phyloP scores from a whole-genome alignment of 495 filamentous ascomycete genomes.

The Aspergillus sclerotioniger region DNA sequence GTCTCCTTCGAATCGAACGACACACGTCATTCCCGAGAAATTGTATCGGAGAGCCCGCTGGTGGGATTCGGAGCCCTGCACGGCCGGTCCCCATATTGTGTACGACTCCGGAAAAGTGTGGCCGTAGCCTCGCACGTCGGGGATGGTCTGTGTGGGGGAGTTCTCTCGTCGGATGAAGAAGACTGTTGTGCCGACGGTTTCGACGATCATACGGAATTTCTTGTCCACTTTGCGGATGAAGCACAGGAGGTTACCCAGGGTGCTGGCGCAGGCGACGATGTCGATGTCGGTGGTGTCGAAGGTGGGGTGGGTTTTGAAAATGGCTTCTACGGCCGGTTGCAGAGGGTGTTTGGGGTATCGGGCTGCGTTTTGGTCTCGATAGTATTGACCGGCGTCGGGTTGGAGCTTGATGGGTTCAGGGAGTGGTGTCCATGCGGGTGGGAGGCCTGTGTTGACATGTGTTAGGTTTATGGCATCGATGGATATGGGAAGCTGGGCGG shows the following conservation, averaged over 20 bases:
- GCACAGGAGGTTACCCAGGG: constrained; percentile 55
- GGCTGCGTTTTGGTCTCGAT: not conserved
- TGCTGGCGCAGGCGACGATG: constrained; percentile 61
- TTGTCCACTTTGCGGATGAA: constrained; percentile 48
- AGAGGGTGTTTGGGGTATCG: not conserved
- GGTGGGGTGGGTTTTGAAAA: not conserved
- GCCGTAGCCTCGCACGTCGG: constrained; percentile 56
- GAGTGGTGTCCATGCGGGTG: not conserved
- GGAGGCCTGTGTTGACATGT: not conserved
- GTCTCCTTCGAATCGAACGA: constrained; percentile 63
- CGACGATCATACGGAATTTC: constrained; percentile 58
- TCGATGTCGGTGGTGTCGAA: constrained; percentile 39
- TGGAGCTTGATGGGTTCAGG: not conserved
- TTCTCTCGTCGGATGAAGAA: constrained; percentile 62
- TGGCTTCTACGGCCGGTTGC: not conserved
- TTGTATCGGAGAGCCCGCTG: constrained; percentile 60
- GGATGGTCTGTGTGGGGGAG: constrained; percentile 50
- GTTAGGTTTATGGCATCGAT: no score
- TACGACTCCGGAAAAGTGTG: constrained; percentile 64
- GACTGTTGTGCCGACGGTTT: constrained; percentile 58
- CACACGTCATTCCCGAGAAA: constrained; percentile 52
- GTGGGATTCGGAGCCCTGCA: constrained; percentile 55
- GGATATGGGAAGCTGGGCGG: no score
- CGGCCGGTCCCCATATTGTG: constrained; percentile 54
- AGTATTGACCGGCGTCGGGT: not conserved